A percentile compares a stretch with the other conserved stretches of the same genome.
phyloP scores from a whole-genome alignment of 768 basidiomycete genomes.

The Podaxis mareebaensis region DNA sequence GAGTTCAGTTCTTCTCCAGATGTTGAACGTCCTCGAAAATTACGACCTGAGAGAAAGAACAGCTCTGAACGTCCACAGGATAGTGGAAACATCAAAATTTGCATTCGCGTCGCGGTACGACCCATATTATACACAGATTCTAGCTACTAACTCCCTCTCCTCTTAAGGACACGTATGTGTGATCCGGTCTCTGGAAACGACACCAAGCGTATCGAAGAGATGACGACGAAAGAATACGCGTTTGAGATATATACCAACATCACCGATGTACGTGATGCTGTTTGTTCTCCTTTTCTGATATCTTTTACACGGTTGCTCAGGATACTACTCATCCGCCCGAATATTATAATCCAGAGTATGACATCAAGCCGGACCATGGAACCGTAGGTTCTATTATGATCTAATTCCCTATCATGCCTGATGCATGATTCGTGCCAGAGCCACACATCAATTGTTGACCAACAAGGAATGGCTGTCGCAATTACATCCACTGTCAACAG shows the following conservation, averaged over 20 bases:
- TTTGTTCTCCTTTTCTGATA: neutral
- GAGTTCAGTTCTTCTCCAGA: conserved; percentile 70
- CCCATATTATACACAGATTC: neutral
- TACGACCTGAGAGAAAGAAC: conserved; percentile 57
- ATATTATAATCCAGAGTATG: conserved; percentile 86
- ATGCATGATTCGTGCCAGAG: conserved; percentile 47
- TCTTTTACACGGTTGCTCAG: conserved; percentile 37
- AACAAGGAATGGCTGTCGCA: conserved; percentile 82
- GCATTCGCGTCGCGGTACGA: conserved; percentile 51
- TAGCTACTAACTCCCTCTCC: neutral
- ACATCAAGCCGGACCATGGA: conserved; percentile 80
- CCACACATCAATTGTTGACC: conserved; percentile 82
- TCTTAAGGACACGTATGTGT: conserved; percentile 71
- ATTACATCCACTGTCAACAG: conserved; percentile 90
- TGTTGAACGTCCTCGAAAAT: conserved; percentile 89
- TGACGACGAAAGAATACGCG: conserved; percentile 71
- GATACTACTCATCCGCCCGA: conserved; percentile 76
- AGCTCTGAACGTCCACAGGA: conserved; percentile 72
- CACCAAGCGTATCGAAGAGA: conserved; percentile 54
- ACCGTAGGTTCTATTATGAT: conserved; percentile 53
- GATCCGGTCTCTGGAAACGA: conserved; percentile 74
- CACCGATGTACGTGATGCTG: conserved; percentile 62
- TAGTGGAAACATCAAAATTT: conserved; percentile 85
- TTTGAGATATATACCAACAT: conserved; percentile 62
- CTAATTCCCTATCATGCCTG: neutral